phyloP scores from a whole-genome alignment of 2,329 filamentous ascomycete species.

The Paraphaeosphaeria minitans region DNA sequence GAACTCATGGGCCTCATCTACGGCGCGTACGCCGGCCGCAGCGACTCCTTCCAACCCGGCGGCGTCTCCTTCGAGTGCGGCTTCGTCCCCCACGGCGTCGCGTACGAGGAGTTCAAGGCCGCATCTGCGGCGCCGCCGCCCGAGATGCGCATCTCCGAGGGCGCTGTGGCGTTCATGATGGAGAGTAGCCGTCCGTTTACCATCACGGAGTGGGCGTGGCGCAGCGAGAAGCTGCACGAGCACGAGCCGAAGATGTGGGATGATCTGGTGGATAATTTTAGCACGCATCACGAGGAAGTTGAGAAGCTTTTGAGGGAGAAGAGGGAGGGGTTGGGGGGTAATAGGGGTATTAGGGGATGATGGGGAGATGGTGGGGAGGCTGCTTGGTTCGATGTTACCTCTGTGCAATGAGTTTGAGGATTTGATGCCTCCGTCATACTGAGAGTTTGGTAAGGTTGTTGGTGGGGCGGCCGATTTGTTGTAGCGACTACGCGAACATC shows the following conservation, averaged over 20 bases:
- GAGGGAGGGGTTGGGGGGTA: too few relatives aligned
- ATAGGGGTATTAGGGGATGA: too few relatives aligned
- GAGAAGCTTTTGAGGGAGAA: too few relatives aligned
- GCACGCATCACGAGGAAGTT: conserved; percentile 53
- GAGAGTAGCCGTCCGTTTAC: conserved; percentile 53
- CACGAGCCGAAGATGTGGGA: conserved; percentile 57
- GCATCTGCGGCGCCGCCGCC: conserved; percentile 55
- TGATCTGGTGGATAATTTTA: conserved; percentile 59
- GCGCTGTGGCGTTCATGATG: conserved; percentile 69
- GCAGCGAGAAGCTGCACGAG: conserved; percentile 53
- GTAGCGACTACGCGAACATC: too few relatives aligned
- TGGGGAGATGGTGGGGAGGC: too few relatives aligned
- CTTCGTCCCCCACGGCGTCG: conserved; percentile 70
- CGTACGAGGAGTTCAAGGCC: conserved; percentile 62
- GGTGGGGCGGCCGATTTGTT: too few relatives aligned
- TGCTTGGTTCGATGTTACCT: too few relatives aligned
- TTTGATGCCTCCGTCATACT: too few relatives aligned
- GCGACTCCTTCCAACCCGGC: conserved; percentile 63
- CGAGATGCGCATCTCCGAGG: conserved; percentile 50
- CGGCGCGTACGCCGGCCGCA: conserved; percentile 59
- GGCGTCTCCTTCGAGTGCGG: conserved; percentile 70
- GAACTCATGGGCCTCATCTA: conserved; percentile 70
- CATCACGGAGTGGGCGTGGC: conserved; percentile 46
- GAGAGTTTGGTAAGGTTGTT: too few relatives aligned
- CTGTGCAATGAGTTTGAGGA: too few relatives aligned